phyloP scores from a whole-genome alignment of 352 stramenopile genomes.

The Pythium plurisporium region DNA sequence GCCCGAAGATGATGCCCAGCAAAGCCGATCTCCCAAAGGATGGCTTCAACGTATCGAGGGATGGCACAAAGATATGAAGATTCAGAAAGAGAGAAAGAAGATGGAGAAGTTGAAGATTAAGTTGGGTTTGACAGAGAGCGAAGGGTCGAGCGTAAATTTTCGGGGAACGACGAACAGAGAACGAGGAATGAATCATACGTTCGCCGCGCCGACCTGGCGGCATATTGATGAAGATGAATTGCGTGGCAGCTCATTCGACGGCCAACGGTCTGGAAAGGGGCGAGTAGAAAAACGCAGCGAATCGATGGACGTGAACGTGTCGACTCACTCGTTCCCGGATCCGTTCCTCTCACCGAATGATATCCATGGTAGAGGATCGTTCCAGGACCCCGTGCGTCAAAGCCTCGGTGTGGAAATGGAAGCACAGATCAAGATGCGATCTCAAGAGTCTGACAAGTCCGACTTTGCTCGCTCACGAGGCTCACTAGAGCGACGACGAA shows the following conservation, averaged over 20 bases:
- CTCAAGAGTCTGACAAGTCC: conserved; percentile 37
- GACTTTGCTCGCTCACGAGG: conserved; percentile 26
- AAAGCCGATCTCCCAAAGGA: conserved; percentile 54
- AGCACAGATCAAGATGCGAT: conserved; percentile 41
- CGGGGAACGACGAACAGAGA: conserved; percentile 21
- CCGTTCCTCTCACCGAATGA: conserved; percentile 50
- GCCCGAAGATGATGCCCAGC: conserved; percentile 34
- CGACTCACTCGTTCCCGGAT: conserved; percentile 52
- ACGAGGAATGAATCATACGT: conserved; percentile 17
- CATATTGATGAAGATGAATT: conserved; percentile 21
- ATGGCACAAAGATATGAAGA: conserved; percentile 78
- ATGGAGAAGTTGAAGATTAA: conserved; percentile 61
- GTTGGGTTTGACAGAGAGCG: conserved; percentile 24
- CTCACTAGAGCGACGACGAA: conserved; percentile 17
- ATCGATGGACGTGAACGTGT: conserved; percentile 30
- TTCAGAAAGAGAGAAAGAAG: conserved; percentile 75
- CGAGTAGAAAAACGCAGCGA: conserved; percentile 16
- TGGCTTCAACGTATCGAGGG: conserved; percentile 80
- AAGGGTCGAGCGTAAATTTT: conserved; percentile 22
- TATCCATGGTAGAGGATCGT: conserved; percentile 25
- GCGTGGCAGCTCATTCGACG: conserved; percentile 29
- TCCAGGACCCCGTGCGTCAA: conserved; percentile 28
- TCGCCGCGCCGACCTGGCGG: conserved; percentile 17
- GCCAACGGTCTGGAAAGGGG: background rate
- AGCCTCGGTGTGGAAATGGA: conserved; percentile 31